These are phyloP conservation scores for Melampsora americana DNA, from an alignment of 1,284 basidiomycete species.

Conservation along the genomic window DNA sequence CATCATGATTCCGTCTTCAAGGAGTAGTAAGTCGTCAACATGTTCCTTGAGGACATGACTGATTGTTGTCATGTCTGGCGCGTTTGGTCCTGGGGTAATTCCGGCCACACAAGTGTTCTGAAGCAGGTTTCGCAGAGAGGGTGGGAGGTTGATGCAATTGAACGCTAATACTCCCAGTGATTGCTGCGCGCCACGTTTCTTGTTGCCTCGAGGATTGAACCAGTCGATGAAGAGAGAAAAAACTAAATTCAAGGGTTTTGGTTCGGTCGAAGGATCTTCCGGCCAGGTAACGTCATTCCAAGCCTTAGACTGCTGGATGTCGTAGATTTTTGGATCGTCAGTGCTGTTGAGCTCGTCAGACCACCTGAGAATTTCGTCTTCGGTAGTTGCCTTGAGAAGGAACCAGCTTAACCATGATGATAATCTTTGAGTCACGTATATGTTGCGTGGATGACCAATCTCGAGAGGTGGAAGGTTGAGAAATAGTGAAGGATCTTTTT, in stretches of 20 bases:
- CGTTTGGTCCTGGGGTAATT: conserved; percentile 1
- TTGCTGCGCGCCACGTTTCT: too few relatives aligned
- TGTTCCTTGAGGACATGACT: neutral
- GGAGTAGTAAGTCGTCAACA: neutral
- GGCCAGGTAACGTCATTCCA: neutral
- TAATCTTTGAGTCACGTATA: conserved; percentile 6
- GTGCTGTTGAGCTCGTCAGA: neutral
- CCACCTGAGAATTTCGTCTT: neutral
- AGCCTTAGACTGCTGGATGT: neutral
- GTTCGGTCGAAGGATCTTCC: neutral
- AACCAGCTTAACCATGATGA: neutral
- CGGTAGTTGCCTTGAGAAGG: neutral
- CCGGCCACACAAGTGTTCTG: neutral
- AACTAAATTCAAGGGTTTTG: neutral
- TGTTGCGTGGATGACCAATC: neutral
- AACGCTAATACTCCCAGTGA: too few relatives aligned
- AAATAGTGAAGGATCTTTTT: neutral
- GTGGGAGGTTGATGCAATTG: too few relatives aligned
- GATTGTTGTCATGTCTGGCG: conserved; percentile 9
- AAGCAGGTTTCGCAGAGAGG: too few relatives aligned
- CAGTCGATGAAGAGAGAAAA: conserved; percentile 27
- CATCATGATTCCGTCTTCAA: neutral
- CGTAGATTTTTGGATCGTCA: neutral
- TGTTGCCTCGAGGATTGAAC: conserved; percentile 22
- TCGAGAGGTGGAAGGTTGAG: too few relatives aligned